Base-by-base conservation (phyloP, 2,329 filamentous ascomycete species). In the Claviceps sp. region DNA sequence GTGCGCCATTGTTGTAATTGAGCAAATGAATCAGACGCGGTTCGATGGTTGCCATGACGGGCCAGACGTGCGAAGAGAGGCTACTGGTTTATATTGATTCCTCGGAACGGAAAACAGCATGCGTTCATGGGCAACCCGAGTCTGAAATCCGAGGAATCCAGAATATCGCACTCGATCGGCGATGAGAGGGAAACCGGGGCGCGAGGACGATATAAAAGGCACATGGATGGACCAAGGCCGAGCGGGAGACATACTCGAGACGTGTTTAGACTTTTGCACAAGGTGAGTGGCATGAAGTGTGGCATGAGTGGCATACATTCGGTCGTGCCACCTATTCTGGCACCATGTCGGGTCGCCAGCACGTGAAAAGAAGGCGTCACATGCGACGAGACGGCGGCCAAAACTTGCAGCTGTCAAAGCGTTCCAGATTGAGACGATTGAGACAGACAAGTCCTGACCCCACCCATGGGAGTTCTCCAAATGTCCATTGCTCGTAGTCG, bases 41-140 rank as follows among this genome's bases (percentile, higher is more conserved):
- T 73, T 84, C 80, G 68, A 83, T 83, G 62, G 78, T 82, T 59
- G 78, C 77, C 77, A 81, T 81, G 67, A 66, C 78, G 72, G 45
- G 48, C 51, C 48, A 48, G 42, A 38, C n/a, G 22, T 50, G 52
- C 48, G 30, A 11, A 11, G 30, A 34, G 30, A 34, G 30, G 30
- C 46, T 45, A n/a, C 7, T 41, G 34, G 45, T 41, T 41, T 51
- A 51, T 51, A 47, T 51, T 46, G 49, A 46, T 49, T 46, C 49
- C 49, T 48, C 48, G 47, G 22, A 24, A 26, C 45, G 45, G 22
- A 38, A 42, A 43, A 48, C 17, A 3, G 45, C 17, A 38, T 22
- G 45, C 17, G 22, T 24, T 11, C 19, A 24, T 17, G n/a, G 6
- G 43, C 24, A 45, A 45, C 5, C 30, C 5, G 34, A 17, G 34